These are phyloP conservation scores for Neocucurbitaria cava DNA, from an alignment of 2,329 filamentous ascomycete genomes.

Conservation along the genomic window DNA sequence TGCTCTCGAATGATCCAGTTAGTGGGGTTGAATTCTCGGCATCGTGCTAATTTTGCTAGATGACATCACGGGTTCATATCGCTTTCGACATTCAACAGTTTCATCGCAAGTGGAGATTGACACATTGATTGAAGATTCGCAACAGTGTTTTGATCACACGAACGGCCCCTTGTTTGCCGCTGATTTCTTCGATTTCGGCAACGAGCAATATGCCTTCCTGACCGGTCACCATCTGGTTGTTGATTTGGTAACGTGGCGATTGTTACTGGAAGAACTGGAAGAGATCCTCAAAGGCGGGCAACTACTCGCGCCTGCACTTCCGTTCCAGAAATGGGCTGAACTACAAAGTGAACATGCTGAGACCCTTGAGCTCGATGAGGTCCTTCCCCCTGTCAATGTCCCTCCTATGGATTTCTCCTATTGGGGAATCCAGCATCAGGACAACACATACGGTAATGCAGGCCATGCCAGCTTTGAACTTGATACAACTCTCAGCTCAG, in stretches of 20 bases:
- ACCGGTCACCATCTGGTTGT: conserved; percentile 50
- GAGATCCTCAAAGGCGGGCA: conserved; percentile 39
- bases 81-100: conserved; percentile 31
- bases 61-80: conserved; percentile 35
- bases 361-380: conserved; percentile 26
- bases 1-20: no score
- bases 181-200: conserved; percentile 45
- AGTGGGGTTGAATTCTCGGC: not conserved
- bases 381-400: conserved; percentile 39
- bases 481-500: conserved; percentile 26
- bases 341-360: conserved; percentile 46
- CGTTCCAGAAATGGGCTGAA: conserved; percentile 50
- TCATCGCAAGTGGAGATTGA: conserved; percentile 34
- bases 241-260: conserved; percentile 57
- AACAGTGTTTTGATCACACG: conserved; percentile 35
- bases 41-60: conserved; percentile 15
- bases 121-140: conserved; percentile 39
- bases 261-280: conserved; percentile 55
- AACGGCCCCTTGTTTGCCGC: conserved; percentile 41
- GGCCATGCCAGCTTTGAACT: conserved; percentile 43
- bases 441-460: conserved; percentile 49
- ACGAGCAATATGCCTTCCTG: conserved; percentile 42
- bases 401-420: conserved; percentile 45
- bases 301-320: conserved; percentile 39
- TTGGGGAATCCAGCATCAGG: conserved; percentile 47